phyloP scores from a whole-genome alignment of 805 yeast genomes.

The Candida maris region DNA sequence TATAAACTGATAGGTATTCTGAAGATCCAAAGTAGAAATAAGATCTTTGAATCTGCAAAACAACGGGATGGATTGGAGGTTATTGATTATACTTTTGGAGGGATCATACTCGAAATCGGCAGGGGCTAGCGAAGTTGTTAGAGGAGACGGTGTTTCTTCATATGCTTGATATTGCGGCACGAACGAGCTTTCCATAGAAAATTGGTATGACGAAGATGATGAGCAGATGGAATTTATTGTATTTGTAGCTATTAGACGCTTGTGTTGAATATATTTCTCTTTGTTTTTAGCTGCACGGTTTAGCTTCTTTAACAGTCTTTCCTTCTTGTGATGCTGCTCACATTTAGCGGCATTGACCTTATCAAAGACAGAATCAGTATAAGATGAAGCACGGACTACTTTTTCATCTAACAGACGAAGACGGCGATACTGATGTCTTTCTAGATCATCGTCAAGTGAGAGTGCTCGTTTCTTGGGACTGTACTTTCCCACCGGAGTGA shows the following conservation, averaged over 20 bases:
- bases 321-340: constrained; percentile 6
- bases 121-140: constrained; percentile 3
- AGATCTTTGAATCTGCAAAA: constrained; percentile 12
- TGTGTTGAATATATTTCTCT: constrained; percentile 15
- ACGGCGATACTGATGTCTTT: constrained; percentile 15
- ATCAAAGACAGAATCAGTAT: constrained; percentile 8
- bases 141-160: background rate
- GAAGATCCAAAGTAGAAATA: constrained; percentile 6
- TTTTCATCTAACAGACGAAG: constrained; percentile 13
- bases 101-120: constrained; percentile 5
- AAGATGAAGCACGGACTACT: constrained; percentile 6
- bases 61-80: constrained; percentile 8
- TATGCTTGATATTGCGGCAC: background rate
- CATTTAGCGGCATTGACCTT: constrained; percentile 8
- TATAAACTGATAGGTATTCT: constrained; percentile 14
- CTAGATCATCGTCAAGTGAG: constrained; percentile 17
- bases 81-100: constrained; percentile 8
- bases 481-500: constrained; percentile 23
- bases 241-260: constrained; percentile 15
- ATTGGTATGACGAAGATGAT: constrained; percentile 1
- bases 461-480: constrained; percentile 15
- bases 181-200: background rate
- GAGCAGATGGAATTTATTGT: constrained; percentile 16
- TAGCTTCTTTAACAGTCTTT: constrained; percentile 12
- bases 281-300: constrained; percentile 16